These are phyloP conservation scores for Wickerhamomyces queroliae DNA, from an alignment of 805 yeast species.

Conservation along the genomic window DNA sequence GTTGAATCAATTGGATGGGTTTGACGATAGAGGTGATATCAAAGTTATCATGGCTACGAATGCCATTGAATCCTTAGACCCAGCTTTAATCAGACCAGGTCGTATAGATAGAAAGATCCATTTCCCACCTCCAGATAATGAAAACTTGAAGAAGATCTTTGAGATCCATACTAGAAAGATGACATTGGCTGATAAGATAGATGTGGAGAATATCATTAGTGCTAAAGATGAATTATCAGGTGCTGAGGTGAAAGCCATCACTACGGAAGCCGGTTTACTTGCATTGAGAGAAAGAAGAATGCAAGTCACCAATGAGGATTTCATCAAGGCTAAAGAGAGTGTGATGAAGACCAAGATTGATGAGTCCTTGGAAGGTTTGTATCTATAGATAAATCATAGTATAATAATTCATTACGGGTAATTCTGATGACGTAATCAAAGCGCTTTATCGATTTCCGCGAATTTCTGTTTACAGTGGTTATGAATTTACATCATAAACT, in stretches of 20 bases:
- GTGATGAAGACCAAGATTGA: conserved; percentile 95
- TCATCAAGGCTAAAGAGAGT: conserved; percentile 89
- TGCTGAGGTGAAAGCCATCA: conserved; percentile 95
- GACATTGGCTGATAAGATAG: conserved; percentile 85
- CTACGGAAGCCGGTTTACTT: conserved; percentile 94
- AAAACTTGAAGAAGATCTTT: conserved; percentile 88
- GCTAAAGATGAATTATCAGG: conserved; percentile 94
- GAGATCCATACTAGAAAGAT: conserved; percentile 89
- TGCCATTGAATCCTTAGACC: conserved; percentile 89
- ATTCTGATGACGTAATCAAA: too few relatives aligned
- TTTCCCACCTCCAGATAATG: conserved; percentile 92
- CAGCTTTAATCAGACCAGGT: conserved; percentile 95
- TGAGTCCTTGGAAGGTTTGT: conserved; percentile 91
- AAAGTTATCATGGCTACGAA: conserved; percentile 98
- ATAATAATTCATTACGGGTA: too few relatives aligned
- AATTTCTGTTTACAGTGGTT: too few relatives aligned
- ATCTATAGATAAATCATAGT: conserved; percentile 26
- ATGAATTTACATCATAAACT: too few relatives aligned
- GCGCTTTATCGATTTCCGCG: too few relatives aligned
- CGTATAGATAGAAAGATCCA: conserved; percentile 94
- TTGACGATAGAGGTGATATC: conserved; percentile 95
- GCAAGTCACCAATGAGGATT: conserved; percentile 94
- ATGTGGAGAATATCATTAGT: conserved; percentile 81
- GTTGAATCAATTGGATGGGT: conserved; percentile 92
- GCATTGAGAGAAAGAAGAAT: conserved; percentile 96